Percentiles rank a stretch among this genome's conserved stretches.
phyloP scores from a whole-genome alignment of 768 basidiomycete genomes.

The Naganishia onofrii region DNA sequence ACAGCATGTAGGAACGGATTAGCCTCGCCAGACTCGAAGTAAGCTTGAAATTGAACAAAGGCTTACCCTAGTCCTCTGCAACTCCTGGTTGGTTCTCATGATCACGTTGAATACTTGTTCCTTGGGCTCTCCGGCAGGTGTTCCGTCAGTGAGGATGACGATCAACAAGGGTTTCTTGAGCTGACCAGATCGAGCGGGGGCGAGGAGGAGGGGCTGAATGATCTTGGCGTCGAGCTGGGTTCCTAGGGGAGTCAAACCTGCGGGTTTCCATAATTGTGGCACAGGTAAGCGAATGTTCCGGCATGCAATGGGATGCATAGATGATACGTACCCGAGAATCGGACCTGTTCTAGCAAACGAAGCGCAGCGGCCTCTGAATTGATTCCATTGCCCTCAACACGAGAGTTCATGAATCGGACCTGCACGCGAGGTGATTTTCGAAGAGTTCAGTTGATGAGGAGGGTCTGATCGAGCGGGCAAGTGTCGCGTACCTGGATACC shows the following conservation, averaged over 20 bases:
- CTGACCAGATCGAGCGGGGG: constrained; percentile 47
- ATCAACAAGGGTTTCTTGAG: constrained; percentile 54
- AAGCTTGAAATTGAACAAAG: not conserved
- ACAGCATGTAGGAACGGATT: not conserved
- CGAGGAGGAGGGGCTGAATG: constrained; percentile 54
- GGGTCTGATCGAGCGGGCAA: too few species aligned
- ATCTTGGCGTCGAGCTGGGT: constrained; percentile 53
- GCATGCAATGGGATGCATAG: too few species aligned
- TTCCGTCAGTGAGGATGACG: constrained; percentile 49
- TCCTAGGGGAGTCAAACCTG: constrained; percentile 53
- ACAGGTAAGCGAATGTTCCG: not conserved
- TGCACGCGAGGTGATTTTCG: too few species aligned
- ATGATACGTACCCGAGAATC: constrained; percentile 45
- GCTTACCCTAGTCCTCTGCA: constrained; percentile 42
- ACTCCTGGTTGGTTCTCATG: constrained; percentile 43
- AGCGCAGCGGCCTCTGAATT: constrained; percentile 46
- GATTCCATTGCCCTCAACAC: constrained; percentile 53
- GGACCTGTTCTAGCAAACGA: constrained; percentile 51
- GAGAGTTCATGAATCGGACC: constrained; percentile 54
- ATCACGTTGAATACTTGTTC: constrained; percentile 46
- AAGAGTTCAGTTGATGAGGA: not conserved
- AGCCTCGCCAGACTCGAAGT: not conserved
- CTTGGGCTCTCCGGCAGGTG: constrained; percentile 26
- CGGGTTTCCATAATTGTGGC: too few species aligned
- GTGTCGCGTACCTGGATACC: constrained; percentile 49